Conservation (phyloP, 176 grass and related monocot genomes). For the Aegilops longissima region DNA sequence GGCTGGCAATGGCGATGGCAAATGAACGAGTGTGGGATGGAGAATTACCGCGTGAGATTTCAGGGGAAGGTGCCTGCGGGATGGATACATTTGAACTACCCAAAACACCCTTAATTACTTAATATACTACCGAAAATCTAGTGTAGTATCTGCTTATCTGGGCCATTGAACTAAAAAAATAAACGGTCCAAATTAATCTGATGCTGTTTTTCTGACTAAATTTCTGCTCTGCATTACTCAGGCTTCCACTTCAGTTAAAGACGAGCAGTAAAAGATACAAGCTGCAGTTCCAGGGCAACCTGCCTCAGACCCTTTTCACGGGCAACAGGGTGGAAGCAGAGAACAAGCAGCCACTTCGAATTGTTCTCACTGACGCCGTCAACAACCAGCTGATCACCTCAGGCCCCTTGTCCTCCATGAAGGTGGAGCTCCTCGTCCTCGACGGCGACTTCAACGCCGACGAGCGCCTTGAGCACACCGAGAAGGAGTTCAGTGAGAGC, state of each 20-base stretch:
- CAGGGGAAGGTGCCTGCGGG: too few relatives aligned
- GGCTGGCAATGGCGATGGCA: too few relatives aligned
- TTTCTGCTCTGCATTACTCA: constrained; percentile 38
- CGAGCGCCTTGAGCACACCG: constrained; percentile 66
- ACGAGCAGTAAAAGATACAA: constrained; percentile 58
- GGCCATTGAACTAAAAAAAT: too few relatives aligned
- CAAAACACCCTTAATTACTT: too few relatives aligned
- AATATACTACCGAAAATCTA: too few relatives aligned
- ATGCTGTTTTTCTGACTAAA: constrained; percentile 6
- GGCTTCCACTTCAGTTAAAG: constrained; percentile 48
- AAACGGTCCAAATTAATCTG: too few relatives aligned
- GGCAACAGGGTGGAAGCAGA: constrained; percentile 69
- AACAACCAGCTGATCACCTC: constrained; percentile 54
- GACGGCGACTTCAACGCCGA: constrained; percentile 88
- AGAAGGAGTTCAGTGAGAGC: constrained; percentile 75
- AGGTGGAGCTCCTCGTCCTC: constrained; percentile 80
- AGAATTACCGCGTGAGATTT: too few relatives aligned
- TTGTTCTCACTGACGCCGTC: constrained; percentile 57
- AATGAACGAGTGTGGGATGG: too few relatives aligned
- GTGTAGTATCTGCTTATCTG: too few relatives aligned
- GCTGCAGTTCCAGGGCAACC: constrained; percentile 67
- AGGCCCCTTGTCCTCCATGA: constrained; percentile 50
- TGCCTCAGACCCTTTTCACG: constrained; percentile 78
- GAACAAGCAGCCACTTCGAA: constrained; percentile 58
- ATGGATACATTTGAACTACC: too few relatives aligned